Evolutionary conservation across 306 rosid species (phyloP).

Genomic region (Cicer judaicum): DNA sequence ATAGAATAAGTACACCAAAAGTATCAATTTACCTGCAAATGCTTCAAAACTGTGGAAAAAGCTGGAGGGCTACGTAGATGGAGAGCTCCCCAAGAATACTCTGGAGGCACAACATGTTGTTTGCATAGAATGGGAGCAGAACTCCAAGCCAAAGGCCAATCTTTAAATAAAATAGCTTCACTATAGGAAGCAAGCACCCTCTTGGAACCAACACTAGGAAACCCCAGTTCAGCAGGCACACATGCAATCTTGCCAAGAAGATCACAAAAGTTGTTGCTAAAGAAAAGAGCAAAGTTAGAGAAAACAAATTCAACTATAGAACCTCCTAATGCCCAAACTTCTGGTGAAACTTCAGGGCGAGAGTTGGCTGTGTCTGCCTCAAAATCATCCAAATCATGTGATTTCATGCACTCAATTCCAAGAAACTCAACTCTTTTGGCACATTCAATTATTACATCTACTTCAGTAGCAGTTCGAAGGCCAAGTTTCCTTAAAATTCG

Average conservation of each 20-base stretch:
- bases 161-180: constrained; percentile 82
- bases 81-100: constrained; percentile 91
- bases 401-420: constrained; percentile 78
- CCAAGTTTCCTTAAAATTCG: constrained; percentile 86
- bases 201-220: constrained; percentile 83
- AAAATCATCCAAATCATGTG: constrained; percentile 75
- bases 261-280: constrained; percentile 86
- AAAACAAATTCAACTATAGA: constrained; percentile 82
- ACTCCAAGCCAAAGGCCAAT: constrained; percentile 98
- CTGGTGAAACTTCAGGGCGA: constrained; percentile 70
- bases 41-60: constrained; percentile 78
- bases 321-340: constrained; percentile 89
- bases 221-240: constrained; percentile 91
- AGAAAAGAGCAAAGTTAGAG: constrained; percentile 85
- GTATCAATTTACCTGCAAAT: constrained; percentile 68
- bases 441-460: constrained; percentile 88
- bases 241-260: constrained; percentile 80
- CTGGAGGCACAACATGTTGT: constrained; percentile 77
- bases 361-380: constrained; percentile 58
- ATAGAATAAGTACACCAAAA: constrained; percentile 33
- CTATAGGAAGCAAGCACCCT: constrained; percentile 86
- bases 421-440: constrained; percentile 92
- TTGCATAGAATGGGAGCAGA: constrained; percentile 84
- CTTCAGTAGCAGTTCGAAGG: constrained; percentile 78
- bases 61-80: constrained; percentile 89